These are phyloP conservation scores for Capronia coronata DNA, from an alignment of 2,329 filamentous ascomycete species.

Conservation along the genomic window DNA sequence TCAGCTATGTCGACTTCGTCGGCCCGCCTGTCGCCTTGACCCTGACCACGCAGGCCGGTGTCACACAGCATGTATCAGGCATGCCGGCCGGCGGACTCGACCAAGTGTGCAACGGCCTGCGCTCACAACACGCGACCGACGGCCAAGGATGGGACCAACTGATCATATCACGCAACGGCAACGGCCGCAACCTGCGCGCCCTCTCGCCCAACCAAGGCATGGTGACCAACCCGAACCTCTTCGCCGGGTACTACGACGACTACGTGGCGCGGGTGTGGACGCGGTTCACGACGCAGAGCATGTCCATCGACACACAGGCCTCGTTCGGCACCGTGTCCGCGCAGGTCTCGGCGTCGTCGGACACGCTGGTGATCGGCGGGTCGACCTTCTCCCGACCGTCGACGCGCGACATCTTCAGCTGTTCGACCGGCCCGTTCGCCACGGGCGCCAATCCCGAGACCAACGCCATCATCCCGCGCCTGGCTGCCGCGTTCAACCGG, in stretches of 20 bases:
- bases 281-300: conserved; percentile 39
- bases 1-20: conserved; percentile 72
- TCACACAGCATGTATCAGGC: conserved; percentile 50
- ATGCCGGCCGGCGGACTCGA: conserved; percentile 53
- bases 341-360: conserved; percentile 41
- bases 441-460: conserved; percentile 41
- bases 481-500: conserved; percentile 70
- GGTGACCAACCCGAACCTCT: conserved; percentile 40
- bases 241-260: conserved; percentile 46
- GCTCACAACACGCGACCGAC: conserved; percentile 51
- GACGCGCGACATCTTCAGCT: conserved; percentile 60
- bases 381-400: conserved; percentile 51
- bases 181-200: conserved; percentile 38
- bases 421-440: conserved; percentile 57
- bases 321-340: conserved; percentile 50
- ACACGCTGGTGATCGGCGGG: conserved; percentile 40
- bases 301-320: conserved; percentile 61
- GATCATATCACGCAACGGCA: conserved; percentile 40
- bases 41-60: conserved; percentile 41
- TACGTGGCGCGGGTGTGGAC: conserved; percentile 50
- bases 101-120: conserved; percentile 49
- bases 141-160: conserved; percentile 57
- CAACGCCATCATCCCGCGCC: conserved; percentile 62
- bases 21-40: conserved; percentile 53
- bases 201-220: conserved; percentile 42